Percentiles rank a stretch among this genome's conserved stretches.
phyloP scores from a whole-genome alignment of 2,329 filamentous ascomycete species.

The Fusarium nygamai region DNA sequence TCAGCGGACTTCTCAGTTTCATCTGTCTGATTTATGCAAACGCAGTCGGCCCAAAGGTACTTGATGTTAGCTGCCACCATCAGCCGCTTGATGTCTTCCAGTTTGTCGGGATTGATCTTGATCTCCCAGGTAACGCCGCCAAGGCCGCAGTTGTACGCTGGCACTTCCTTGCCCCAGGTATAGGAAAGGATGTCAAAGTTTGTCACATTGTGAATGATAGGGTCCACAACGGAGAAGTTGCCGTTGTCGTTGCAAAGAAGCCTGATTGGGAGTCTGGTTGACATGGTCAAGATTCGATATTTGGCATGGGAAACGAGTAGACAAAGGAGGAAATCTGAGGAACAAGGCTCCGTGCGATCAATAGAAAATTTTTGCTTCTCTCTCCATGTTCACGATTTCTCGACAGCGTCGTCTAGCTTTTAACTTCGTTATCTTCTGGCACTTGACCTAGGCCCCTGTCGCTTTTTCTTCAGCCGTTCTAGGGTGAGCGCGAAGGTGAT shows the following conservation, averaged over 20 bases:
- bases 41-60: neutral
- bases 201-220: neutral
- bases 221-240: neutral
- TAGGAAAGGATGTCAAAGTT: neutral
- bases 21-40: neutral
- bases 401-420: neutral
- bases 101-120: neutral
- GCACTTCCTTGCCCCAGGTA: neutral
- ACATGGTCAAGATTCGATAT: neutral
- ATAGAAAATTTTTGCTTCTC: neutral
- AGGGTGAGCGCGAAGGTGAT: neutral
- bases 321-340: rapidly evolving
- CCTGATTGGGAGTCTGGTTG: neutral
- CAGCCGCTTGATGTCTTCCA: neutral
- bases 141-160: neutral
- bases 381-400: neutral
- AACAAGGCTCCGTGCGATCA: neutral
- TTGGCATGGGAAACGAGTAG: neutral
- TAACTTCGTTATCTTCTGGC: neutral
- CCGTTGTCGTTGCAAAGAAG: neutral
- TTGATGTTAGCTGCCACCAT: neutral
- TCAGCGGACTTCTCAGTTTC: neutral
- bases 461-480: neutral
- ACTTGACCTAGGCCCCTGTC: neutral
- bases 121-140: neutral